Evolutionary conservation across 208 protist genomes (phyloP).

Genomic region (Acanthamoeba sp.): DNA sequence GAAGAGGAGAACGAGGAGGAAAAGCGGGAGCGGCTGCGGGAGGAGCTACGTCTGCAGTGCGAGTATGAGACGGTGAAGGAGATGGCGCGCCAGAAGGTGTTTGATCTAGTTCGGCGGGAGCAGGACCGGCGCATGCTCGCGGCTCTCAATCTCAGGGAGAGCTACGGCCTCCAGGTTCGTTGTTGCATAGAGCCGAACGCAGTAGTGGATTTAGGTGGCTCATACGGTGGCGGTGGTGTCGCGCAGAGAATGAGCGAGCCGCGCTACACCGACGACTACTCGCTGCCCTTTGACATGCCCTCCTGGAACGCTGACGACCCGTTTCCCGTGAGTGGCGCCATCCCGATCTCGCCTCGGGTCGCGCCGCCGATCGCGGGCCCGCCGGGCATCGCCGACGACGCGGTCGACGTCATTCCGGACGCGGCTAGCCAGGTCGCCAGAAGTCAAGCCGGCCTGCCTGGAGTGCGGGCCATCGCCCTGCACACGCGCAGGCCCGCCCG

Average conservation of each 20-base stretch:
- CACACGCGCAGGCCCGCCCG: background rate
- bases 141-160: background rate
- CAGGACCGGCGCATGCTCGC: background rate
- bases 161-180: background rate
- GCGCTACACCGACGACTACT: background rate
- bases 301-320: background rate
- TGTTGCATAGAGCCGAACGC: no score
- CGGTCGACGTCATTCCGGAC: background rate
- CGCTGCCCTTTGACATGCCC: background rate
- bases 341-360: no score
- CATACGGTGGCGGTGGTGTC: no score
- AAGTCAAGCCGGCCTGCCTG: no score
- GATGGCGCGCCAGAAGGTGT: conserved; percentile 5
- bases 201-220: no score
- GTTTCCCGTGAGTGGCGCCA: background rate
- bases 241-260: background rate
- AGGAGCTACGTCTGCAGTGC: background rate
- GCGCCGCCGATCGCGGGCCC: background rate
- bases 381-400: background rate
- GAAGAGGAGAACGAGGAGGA: background rate
- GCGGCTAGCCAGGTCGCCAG: background rate
- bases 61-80: background rate
- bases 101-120: background rate
- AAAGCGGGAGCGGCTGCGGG: background rate
- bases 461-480: background rate